Evolutionary conservation across 2,329 filamentous ascomycete genomes (phyloP), one percentile per base, ranked within the genome.

Genomic region (Sporothrix brunneoviolacea): DNA sequence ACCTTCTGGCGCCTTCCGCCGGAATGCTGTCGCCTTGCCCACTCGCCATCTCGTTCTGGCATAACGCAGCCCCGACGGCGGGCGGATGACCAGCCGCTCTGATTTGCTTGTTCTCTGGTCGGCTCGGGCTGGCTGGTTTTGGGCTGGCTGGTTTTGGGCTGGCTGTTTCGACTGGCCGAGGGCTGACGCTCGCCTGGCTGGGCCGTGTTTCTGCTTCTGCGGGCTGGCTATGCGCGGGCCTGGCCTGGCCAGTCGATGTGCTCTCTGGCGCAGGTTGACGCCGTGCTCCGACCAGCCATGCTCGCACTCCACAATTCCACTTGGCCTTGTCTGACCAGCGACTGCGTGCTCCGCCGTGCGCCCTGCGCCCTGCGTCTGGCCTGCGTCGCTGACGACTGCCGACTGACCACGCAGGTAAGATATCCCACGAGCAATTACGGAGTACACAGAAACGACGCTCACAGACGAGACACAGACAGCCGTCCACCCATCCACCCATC

Each of bases 151-250:
- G 13, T 19, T 28, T 8, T 35, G 24, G 43, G 33, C 33, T 9
- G 21, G 22, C 24, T 46, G 32, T 38, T 47, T 38, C 44, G 28
- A 38, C 33, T 38, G 35, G 33, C 33, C 19, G 24, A 24, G 15
- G 35, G 15, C 42, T 22, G 28, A 19, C 32, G 36, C 44, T 22
- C 36, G 44, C 36, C 44, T 39, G 44, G 35, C 38, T 48, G 27
- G 24, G 45, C 45, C 36, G 45, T 40, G 36, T 41, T 48, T 48
- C 37, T 39, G 43, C 32, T 36, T 46, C 22, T 37, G 21, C 37
- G n/a, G 30, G 35, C 42, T 44, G 41, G 19, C 16, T 37, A 37
- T 38, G 33, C 22, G 43, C 19, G 22, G 44, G 15, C 27, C 13
- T 22, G 28, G 33, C 18, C 19, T 22, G 12, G 19, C 15, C 21